These are phyloP conservation scores for Carallia pectinifolia DNA, from an alignment of 345 rosid species.

Conservation along the genomic window DNA sequence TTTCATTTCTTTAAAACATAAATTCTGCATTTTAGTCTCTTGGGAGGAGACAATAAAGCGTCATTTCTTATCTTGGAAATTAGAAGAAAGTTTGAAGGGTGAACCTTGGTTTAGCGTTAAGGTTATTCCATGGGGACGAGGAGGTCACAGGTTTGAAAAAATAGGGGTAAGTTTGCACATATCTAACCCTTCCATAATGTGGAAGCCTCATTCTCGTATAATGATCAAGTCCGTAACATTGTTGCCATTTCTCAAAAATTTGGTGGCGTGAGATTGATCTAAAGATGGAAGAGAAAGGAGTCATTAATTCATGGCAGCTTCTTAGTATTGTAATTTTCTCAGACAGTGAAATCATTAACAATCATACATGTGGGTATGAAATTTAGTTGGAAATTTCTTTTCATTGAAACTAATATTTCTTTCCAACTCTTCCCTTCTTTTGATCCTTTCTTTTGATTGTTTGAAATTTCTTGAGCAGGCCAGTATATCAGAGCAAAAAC, in stretches of 20 bases:
- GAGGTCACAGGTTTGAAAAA: no score
- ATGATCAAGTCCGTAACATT: no score
- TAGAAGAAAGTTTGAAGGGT: background rate
- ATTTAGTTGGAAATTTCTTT: background rate
- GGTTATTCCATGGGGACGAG: no score
- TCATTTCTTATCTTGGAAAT: background rate
- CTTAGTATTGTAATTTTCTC: background rate
- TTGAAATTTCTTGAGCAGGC: constrained; percentile 36
- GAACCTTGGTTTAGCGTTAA: no score
- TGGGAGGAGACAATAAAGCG: background rate
- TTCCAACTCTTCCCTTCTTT: background rate
- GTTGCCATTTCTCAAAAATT: no score
- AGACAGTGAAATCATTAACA: background rate
- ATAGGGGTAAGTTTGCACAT: no score
- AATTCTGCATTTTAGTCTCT: no score
- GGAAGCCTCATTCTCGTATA: no score
- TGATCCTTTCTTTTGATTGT: background rate
- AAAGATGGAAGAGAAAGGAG: background rate
- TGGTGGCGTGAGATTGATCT: no score
- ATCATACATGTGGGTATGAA: background rate
- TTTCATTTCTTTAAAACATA: no score
- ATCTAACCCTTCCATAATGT: no score
- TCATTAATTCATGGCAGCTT: background rate
- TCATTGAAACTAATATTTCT: background rate
- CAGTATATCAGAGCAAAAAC: constrained; percentile 55